Evolutionary conservation across 2,329 filamentous ascomycete genomes (phyloP), one percentile per base, ranked within the genome.

Genomic region (Fusarium nurragi): DNA sequence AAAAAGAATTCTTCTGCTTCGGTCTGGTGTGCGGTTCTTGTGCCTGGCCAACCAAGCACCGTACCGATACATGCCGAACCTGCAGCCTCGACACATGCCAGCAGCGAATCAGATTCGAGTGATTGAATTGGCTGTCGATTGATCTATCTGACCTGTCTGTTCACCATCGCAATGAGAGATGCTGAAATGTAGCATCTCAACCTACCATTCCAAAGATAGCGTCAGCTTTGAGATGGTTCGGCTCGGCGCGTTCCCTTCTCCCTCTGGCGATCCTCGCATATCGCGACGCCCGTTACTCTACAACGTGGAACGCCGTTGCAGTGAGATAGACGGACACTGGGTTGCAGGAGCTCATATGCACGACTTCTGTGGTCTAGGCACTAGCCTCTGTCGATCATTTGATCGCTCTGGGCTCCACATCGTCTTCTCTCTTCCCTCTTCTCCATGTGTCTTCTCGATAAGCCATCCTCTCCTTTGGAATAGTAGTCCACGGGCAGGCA

Each of bases 231-330:
- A 47, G 16, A 32, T 34, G 60, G 47, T 38, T 64, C 65, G 65
- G 66, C 54, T 61, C 64, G 65, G 52, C 54, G 43, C 59, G 59
- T 43, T 56, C 57, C 54, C 58, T 61, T 64, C 41, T 41, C 48
- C 41, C 22, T 57, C 34, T 34, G 53, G 22, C 40, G 39, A 62
- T 63, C 44, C 16, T 62, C 23, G 23, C 39, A 46, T 45, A 59
- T 49, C 21, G 55, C 49, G 34, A 66, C 38, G 28, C 38, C 32
- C 14, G 18, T 34, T 39, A 5, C n/a, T 28, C 26, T 43, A 28
- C 26, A 46, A 44, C 48, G 50, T 60, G 57, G 41, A 64, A 66
- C 52, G 44, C 52, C 44, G 58, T 54, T 54, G 12, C 32, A 53
- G n/a, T 21, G 30, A 41, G 34, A 30, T 46, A 52, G 51, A 46